Evolutionary conservation across 164 flowering plant genomes (phyloP).

Genomic region (Berberis vulgaris): DNA sequence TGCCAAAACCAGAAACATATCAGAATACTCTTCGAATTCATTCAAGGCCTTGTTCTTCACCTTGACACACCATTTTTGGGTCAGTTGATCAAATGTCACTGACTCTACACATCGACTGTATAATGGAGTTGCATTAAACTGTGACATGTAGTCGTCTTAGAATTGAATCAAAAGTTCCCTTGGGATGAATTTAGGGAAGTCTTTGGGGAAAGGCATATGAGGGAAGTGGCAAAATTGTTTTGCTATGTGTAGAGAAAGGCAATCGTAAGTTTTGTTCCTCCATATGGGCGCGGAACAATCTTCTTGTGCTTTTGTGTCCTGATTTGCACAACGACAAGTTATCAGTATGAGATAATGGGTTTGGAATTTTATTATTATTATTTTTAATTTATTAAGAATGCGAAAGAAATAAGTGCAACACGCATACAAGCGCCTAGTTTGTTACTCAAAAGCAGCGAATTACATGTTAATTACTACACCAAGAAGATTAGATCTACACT

Average conservation of each 20-base stretch:
- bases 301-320: background rate
- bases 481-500: no score
- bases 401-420: no score
- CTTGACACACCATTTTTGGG: slow-evolving; percentile 2
- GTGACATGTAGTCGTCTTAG: background rate
- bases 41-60: background rate
- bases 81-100: background rate
- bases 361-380: no score
- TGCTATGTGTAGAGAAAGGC: slow-evolving; percentile 5
- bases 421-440: no score
- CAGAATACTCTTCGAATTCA: background rate
- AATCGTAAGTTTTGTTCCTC: slow-evolving; percentile 7
- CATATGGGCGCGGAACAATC: slow-evolving; percentile 8
- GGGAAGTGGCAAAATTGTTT: slow-evolving; percentile 9
- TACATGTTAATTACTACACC: no score
- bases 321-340: no score
- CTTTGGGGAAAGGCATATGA: slow-evolving; percentile 1
- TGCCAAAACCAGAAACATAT: slow-evolving; percentile 2
- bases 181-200: slow-evolving; percentile 1
- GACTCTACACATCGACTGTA: slow-evolving; percentile 4
- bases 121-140: slow-evolving; percentile 1
- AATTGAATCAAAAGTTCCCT: slow-evolving; percentile 1
- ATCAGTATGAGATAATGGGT: no score
- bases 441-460: no score
- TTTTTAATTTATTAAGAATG: no score